phyloP scores from a whole-genome alignment of 371 early-diverging fungal species.

The Apophysomyces ossiformis region DNA sequence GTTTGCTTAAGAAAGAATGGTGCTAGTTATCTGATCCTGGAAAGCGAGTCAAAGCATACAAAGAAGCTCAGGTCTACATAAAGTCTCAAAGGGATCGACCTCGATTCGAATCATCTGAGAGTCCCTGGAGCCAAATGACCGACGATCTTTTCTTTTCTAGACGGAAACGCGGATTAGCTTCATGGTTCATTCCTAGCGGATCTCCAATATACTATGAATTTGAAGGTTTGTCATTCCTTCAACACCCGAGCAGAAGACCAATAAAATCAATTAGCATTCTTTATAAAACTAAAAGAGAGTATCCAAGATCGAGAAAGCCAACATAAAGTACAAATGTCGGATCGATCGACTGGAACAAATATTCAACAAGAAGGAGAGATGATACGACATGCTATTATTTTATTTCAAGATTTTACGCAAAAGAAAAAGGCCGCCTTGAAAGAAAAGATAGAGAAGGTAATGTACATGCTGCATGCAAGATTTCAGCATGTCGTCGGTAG shows the following conservation, averaged over 20 bases:
- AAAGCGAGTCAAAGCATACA: constrained; percentile 31
- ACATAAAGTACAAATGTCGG: background rate
- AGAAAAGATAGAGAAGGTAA: constrained; percentile 57
- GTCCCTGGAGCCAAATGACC: constrained; percentile 45
- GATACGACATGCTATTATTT: constrained; percentile 52
- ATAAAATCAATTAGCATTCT: constrained; percentile 34
- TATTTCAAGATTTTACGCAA: constrained; percentile 62
- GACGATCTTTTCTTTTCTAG: constrained; percentile 53
- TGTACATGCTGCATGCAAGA: background rate
- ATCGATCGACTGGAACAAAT: background rate
- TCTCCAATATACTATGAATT: constrained; percentile 56
- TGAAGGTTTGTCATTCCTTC: constrained; percentile 22
- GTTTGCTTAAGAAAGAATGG: background rate
- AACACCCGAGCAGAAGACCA: background rate
- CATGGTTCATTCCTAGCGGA: constrained; percentile 45
- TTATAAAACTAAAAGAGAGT: constrained; percentile 35
- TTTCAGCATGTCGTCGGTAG: background rate
- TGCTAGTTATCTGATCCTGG: constrained; percentile 35
- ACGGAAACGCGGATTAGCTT: constrained; percentile 40
- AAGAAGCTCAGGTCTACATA: constrained; percentile 40
- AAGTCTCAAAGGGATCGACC: constrained; percentile 22
- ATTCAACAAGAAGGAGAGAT: constrained; percentile 45
- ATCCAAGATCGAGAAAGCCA: constrained; percentile 20
- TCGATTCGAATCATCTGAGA: background rate
- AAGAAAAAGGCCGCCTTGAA: constrained; percentile 48